phyloP scores from a whole-genome alignment of 306 rosid genomes.

The Crataegus laevigata region DNA sequence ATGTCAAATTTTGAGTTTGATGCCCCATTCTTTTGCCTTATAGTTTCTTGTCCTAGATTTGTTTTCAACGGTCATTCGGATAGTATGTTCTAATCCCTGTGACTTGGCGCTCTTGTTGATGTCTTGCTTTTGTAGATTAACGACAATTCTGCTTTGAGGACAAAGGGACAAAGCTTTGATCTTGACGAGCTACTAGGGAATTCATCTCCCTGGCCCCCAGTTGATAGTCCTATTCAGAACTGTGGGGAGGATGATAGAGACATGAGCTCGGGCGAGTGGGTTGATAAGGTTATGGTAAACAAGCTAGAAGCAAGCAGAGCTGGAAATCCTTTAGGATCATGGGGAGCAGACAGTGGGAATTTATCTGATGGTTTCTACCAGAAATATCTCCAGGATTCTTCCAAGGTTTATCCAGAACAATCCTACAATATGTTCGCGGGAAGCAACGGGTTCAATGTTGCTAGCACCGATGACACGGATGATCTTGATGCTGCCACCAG shows the following conservation, averaged over 20 bases:
- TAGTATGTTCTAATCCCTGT: background rate
- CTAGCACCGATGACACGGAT: conserved; percentile 66
- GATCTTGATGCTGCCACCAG: conserved; percentile 90
- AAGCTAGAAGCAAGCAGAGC: conserved; percentile 56
- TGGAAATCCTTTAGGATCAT: conserved; percentile 53
- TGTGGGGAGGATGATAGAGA: conserved; percentile 71
- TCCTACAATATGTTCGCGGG: conserved; percentile 58
- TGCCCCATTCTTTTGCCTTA: background rate
- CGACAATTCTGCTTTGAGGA: conserved; percentile 39
- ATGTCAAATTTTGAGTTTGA: background rate
- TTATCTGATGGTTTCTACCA: conserved; percentile 66
- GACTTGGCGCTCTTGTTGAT: conserved; percentile 6
- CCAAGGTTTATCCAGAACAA: conserved; percentile 54
- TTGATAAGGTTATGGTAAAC: conserved; percentile 98
- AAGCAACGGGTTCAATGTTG: conserved; percentile 44
- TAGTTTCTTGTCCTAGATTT: background rate
- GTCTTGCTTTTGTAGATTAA: conserved; percentile 46
- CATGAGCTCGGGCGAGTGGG: conserved; percentile 69
- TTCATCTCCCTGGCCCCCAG: conserved; percentile 94
- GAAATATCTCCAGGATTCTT: conserved; percentile 78
- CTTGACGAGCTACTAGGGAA: conserved; percentile 68
- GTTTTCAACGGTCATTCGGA: background rate
- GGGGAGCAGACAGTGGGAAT: conserved; percentile 68
- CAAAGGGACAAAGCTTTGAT: conserved; percentile 67
- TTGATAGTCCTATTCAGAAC: conserved; percentile 51